Evolutionary conservation across 2,329 filamentous ascomycete species (phyloP), one percentile per base, ranked within the genome.

Genomic region (Rutstroemia sp.): DNA sequence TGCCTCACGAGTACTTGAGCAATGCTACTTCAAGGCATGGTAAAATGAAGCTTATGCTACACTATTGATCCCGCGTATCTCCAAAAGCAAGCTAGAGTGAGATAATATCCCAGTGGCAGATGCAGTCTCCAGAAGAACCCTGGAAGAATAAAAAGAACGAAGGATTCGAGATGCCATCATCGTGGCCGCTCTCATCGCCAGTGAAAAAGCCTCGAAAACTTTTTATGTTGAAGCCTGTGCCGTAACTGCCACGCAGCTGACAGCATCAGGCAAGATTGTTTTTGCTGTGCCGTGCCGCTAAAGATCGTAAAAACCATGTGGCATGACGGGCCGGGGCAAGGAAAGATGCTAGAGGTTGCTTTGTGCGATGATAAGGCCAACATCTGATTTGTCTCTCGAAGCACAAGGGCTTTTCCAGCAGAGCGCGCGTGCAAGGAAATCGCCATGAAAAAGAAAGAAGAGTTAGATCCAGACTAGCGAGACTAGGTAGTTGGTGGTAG

Each of bases 251-350:
- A 55, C 53, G 53, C 53, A 55, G 53, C 53, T 55, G 53, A 55
- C 53, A 51, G 47, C 45, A 54, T 54, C 52, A 54, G 45, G 52
- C 52, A 54, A 54, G 52, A 49, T 54, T 49, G 52, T 42, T 54
- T 34, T 54, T 55, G 38, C 53, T 55, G 53, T 55, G 47, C 53
- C 53, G 47, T 55, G 53, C 46, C 38, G 46, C 53, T 55, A 50
- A 51, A 51, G 46, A 55, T 55, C 47, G 37, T 19, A 42, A 45
- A 55, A 50, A 44, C 46, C 53, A 55, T 55, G 46, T 55, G 52
- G 53, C 53, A 55, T 44, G 25, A 50, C 46, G 19, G 53, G 46
- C 46, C 46, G 48, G 19, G 44, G 10, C 12, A 53, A 23, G 27
- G 30, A 46, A 39, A 5, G 39, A n/a, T 45, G 37, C 41, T 23